Conservation (phyloP, 2,329 filamentous ascomycete genomes). For the Corniculantispora saksenae region DNA sequence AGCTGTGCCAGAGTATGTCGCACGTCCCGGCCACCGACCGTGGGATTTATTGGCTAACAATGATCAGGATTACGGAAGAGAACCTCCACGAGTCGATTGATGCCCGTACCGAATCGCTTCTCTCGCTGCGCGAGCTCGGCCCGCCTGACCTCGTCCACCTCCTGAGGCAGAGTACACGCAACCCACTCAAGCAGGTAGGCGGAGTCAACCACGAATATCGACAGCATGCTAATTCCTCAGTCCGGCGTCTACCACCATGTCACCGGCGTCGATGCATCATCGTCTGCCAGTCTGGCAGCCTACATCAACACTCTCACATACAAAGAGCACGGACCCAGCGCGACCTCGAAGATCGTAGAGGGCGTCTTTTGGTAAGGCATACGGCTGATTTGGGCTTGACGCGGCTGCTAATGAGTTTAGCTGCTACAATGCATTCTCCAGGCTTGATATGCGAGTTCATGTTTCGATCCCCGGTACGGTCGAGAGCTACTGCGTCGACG, state of each 20-base stretch:
- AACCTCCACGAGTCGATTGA: conserved; percentile 89
- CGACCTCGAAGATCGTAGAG: conserved; percentile 80
- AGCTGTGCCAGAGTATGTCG: conserved; percentile 71
- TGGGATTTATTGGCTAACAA: conserved; percentile 11
- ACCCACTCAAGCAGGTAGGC: conserved; percentile 56
- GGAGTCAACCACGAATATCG: background rate
- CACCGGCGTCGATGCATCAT: conserved; percentile 94
- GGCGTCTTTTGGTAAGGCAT: conserved; percentile 82
- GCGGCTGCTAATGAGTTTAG: conserved; percentile 32
- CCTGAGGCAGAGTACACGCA: conserved; percentile 69
- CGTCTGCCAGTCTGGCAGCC: conserved; percentile 91
- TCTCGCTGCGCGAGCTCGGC: conserved; percentile 85
- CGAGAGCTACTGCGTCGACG: conserved; percentile 96
- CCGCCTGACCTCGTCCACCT: conserved; percentile 95
- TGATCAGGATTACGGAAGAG: conserved; percentile 83
- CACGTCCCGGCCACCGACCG: conserved; percentile 18
- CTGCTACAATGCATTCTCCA: conserved; percentile 99
- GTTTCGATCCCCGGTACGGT: conserved; percentile 96
- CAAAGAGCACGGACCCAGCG: conserved; percentile 74
- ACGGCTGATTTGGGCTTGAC: conserved; percentile 31
- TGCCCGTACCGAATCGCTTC: conserved; percentile 84
- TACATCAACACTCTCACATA: conserved; percentile 99
- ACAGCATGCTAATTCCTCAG: conserved; percentile 44
- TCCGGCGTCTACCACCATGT: conserved; percentile 97
- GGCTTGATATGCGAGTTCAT: conserved; percentile 97